Conservation (phyloP, 2,329 filamentous ascomycete species). For the Metarhizium sp. region DNA sequence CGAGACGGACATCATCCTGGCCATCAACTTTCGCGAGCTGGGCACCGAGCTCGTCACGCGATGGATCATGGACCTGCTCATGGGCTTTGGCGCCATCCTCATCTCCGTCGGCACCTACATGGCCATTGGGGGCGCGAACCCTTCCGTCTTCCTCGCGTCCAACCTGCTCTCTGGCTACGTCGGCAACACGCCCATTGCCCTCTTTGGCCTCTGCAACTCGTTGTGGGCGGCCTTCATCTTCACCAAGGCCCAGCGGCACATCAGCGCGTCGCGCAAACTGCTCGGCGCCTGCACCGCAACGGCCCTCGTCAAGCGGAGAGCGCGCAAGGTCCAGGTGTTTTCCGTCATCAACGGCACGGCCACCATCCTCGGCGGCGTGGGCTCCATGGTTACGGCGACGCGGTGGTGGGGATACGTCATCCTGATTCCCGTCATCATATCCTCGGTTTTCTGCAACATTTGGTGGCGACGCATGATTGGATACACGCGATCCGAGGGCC, state of each 20-base stretch:
- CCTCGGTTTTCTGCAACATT: constrained; percentile 35
- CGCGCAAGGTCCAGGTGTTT: constrained; percentile 33
- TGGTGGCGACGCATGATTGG: constrained; percentile 38
- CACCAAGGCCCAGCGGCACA: constrained; percentile 28
- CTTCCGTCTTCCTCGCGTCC: constrained; percentile 31
- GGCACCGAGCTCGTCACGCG: constrained; percentile 42
- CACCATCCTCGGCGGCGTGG: constrained; percentile 37
- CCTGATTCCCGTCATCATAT: constrained; percentile 38
- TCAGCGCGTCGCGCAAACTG: constrained; percentile 14
- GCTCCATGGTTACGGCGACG: constrained; percentile 39
- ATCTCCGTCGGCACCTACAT: constrained; percentile 42
- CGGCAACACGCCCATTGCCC: constrained; percentile 39
- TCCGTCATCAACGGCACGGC: constrained; percentile 33
- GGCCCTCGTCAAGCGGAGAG: constrained; percentile 24
- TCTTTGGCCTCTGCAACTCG: constrained; percentile 39
- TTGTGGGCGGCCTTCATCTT: constrained; percentile 37
- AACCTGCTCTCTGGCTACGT: constrained; percentile 47
- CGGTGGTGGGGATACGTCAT: constrained; percentile 45
- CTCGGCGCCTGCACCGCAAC: constrained; percentile 16
- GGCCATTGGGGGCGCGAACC: constrained; percentile 41
- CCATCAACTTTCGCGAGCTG: constrained; percentile 37
- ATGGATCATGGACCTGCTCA: constrained; percentile 38
- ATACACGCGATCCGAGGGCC: constrained; percentile 20
- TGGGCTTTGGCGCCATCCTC: constrained; percentile 39
- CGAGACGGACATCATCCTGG: constrained; percentile 27